Evolutionary conservation across 2,329 filamentous ascomycete species (phyloP).

Genomic region (Aspergillus viridinutans): DNA sequence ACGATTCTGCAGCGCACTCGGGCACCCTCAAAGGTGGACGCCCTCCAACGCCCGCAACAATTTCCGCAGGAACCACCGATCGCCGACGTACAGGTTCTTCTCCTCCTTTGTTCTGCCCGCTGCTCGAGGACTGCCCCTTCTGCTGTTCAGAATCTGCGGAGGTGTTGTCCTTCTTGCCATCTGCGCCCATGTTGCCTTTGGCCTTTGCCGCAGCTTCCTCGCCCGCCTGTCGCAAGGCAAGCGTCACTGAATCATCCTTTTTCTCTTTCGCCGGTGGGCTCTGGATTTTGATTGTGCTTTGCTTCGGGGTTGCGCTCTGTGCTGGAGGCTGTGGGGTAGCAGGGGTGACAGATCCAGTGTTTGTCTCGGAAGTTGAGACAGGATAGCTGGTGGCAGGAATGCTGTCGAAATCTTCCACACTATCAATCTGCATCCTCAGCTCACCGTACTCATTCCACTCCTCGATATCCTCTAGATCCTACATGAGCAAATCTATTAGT

Average conservation of each 20-base stretch:
- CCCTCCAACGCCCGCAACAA: slow-evolving; percentile 18
- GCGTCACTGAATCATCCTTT: slow-evolving; percentile 35
- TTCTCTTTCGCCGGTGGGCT: slow-evolving; percentile 35
- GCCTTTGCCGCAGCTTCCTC: slow-evolving; percentile 38
- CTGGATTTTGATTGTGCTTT: slow-evolving; percentile 40
- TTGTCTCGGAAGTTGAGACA: slow-evolving; percentile 17
- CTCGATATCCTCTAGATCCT: slow-evolving; percentile 93
- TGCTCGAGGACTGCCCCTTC: slow-evolving; percentile 14
- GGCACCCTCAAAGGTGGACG: slow-evolving; percentile 30
- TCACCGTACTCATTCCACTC: slow-evolving; percentile 99
- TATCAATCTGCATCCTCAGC: slow-evolving; percentile 74
- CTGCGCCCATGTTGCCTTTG: slow-evolving; percentile 23
- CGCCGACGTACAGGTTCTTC: slow-evolving; percentile 20
- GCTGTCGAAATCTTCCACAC: slow-evolving; percentile 31
- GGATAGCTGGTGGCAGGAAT: slow-evolving; percentile 28
- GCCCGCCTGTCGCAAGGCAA: slow-evolving; percentile 43
- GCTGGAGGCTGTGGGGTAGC: slow-evolving; percentile 21
- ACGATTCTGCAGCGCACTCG: slow-evolving; percentile 35
- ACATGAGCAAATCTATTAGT: slow-evolving; percentile 10
- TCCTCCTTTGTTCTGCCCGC: slow-evolving; percentile 12
- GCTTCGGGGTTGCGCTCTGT: slow-evolving; percentile 22
- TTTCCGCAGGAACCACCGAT: slow-evolving; percentile 28
- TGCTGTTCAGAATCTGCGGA: slow-evolving; percentile 13
- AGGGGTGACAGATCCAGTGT: slow-evolving; percentile 21
- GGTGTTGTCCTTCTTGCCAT: slow-evolving; percentile 11